phyloP scores from a whole-genome alignment of 2,329 filamentous ascomycete species.

The Stachybotrys chartarum region DNA sequence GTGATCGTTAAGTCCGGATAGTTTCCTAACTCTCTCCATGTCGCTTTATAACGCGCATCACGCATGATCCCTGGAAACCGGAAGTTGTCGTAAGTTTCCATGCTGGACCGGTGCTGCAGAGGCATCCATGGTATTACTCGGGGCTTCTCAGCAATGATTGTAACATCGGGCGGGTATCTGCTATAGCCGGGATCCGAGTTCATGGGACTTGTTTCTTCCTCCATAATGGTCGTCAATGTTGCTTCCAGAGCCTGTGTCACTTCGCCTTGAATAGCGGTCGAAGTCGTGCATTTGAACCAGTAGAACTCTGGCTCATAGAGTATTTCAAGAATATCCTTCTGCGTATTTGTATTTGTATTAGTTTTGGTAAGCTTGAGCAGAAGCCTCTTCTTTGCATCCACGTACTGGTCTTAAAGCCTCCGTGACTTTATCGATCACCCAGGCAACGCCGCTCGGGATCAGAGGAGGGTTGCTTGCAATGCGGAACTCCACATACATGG shows the following conservation, averaged over 20 bases:
- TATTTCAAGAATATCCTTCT: slow-evolving; percentile 18
- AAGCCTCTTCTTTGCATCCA: no score
- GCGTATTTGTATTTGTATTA: no score
- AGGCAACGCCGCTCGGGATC: slow-evolving; percentile 18
- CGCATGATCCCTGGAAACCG: slow-evolving; percentile 14
- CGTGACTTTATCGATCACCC: slow-evolving; percentile 10
- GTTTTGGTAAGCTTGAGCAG: no score
- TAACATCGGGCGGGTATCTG: slow-evolving; percentile 9
- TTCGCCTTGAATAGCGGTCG: slow-evolving; percentile 1
- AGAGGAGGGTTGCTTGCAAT: slow-evolving; percentile 25
- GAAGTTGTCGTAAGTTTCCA: slow-evolving; percentile 9
- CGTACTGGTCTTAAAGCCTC: slow-evolving; percentile 6
- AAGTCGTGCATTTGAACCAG: slow-evolving; percentile 25
- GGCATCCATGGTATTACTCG: slow-evolving; percentile 15
- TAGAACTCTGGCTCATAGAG: slow-evolving; percentile 27
- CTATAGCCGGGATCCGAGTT: background rate
- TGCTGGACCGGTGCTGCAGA: slow-evolving; percentile 1
- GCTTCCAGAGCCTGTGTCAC: slow-evolving; percentile 12
- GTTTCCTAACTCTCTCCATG: slow-evolving; percentile 17
- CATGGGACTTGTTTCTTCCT: slow-evolving; percentile 9
- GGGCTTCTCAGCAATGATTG: slow-evolving; percentile 8
- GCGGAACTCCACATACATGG: slow-evolving; percentile 22
- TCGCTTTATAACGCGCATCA: slow-evolving; percentile 6
- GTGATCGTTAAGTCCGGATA: slow-evolving; percentile 4
- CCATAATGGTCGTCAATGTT: slow-evolving; percentile 11